These are phyloP conservation scores for Lachnellula arida DNA, from an alignment of 2,329 filamentous ascomycete genomes.

Conservation along the genomic window DNA sequence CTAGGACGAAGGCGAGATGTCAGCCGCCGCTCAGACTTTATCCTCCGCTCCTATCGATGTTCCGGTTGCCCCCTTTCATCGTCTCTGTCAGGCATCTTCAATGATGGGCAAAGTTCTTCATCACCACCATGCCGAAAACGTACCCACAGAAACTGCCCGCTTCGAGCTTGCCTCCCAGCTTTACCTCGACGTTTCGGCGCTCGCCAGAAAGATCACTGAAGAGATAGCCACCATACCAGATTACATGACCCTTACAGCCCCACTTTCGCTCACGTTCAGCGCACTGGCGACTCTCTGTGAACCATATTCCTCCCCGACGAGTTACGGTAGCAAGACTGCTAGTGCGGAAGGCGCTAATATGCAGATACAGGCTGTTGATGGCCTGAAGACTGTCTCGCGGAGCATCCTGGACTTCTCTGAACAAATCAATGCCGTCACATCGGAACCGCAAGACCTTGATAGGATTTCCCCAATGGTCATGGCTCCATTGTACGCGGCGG, in stretches of 20 bases:
- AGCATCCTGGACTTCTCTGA: slow-evolving; percentile 30
- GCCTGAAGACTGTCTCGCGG: slow-evolving; percentile 29
- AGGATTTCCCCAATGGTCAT: slow-evolving; percentile 35
- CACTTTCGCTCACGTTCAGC: slow-evolving; percentile 28
- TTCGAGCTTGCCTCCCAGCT: slow-evolving; percentile 25
- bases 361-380: slow-evolving; percentile 33
- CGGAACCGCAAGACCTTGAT: slow-evolving; percentile 24
- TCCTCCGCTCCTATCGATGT: slow-evolving; percentile 39
- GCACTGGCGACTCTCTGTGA: slow-evolving; percentile 34
- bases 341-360: slow-evolving; percentile 27
- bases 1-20: slow-evolving; percentile 36
- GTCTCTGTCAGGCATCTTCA: slow-evolving; percentile 40
- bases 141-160: slow-evolving; percentile 18
- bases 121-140: slow-evolving; percentile 26
- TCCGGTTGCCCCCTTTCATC: slow-evolving; percentile 45
- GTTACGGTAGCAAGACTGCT: background rate
- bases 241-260: slow-evolving; percentile 22
- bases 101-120: slow-evolving; percentile 33
- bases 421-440: slow-evolving; percentile 22
- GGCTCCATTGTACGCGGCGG: slow-evolving; percentile 36
- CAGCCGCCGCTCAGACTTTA: slow-evolving; percentile 25
- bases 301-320: slow-evolving; percentile 34
- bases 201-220: slow-evolving; percentile 24
- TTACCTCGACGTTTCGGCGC: slow-evolving; percentile 22
- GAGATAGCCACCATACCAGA: slow-evolving; percentile 23